Conservation (phyloP, 805 yeast species). For the Pichia gijzeniarum region DNA sequence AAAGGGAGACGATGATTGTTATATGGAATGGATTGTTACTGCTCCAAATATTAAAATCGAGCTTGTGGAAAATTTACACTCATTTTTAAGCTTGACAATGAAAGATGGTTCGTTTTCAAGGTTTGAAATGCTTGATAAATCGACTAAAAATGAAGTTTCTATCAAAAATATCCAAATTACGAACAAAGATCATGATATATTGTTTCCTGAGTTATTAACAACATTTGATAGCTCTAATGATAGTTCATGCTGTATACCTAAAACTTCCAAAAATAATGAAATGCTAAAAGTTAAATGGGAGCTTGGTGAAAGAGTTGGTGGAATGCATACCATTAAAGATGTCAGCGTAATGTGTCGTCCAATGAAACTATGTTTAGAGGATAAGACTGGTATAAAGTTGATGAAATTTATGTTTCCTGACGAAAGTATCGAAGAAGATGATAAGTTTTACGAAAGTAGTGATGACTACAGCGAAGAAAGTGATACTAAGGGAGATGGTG, state of each 20-base stretch:
- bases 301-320: conserved; percentile 84
- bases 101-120: conserved; percentile 56
- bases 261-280: conserved; percentile 16
- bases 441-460: conserved; percentile 2
- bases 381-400: conserved; percentile 55
- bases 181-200: conserved; percentile 50
- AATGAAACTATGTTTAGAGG: conserved; percentile 66
- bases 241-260: conserved; percentile 13
- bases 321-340: conserved; percentile 70
- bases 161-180: conserved; percentile 62
- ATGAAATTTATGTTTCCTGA: conserved; percentile 66
- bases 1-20: conserved; percentile 13
- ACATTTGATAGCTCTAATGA: conserved; percentile 31
- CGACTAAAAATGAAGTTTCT: conserved; percentile 54
- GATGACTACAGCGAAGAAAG: background rate
- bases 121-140: conserved; percentile 57
- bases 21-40: conserved; percentile 51
- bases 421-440: conserved; percentile 1
- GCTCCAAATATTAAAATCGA: conserved; percentile 71
- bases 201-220: conserved; percentile 66
- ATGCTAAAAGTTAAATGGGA: conserved; percentile 58
- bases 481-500: background rate
- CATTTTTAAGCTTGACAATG: conserved; percentile 60
- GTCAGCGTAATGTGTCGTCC: conserved; percentile 61
- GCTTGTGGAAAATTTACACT: conserved; percentile 51